Evolutionary conservation across 345 rosid genomes (phyloP), one percentile per base, ranked within the genome.

Genomic region (Microthlaspi erraticum): DNA sequence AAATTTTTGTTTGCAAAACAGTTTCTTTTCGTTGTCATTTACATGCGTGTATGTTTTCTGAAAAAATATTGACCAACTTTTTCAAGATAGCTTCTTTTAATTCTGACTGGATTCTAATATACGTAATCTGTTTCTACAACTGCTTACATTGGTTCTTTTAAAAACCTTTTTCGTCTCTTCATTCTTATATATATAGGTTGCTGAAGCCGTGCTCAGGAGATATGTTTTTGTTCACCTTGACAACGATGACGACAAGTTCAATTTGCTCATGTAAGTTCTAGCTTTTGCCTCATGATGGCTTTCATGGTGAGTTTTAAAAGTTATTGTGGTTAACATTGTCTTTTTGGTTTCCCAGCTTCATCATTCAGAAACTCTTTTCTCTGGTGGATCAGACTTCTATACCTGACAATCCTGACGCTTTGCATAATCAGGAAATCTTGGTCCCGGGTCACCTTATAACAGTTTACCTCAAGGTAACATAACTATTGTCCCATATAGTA

Each of bases 361-460:
- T 88, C 83, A 81, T 88, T 83, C 99, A 94, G 86, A 94, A 94
- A 78, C 99, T 94, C 59, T 94, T 83, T 83, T 94, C 97, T 46
- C 84, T 94, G 77, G 78, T 89, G 13, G 99, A 94, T 83, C 95
- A 85, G 82, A 94, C 96, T 63, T 94, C 99, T 56, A 75, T 77
- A 31, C 79, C 85, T 3, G 99, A 94, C 78, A 94, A 91, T 77
- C 90, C 95, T 0, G 99, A 94, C 79, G 78, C 93, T 72, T 75
- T 94, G 93, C 97, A 94, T 77, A 91, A 94, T 81, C 99, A 94
- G 70, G 99, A 94, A 81, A 76, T 94, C 58, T 81, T 94, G 75
- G 96, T 94, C 60, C 93, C 97, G 43, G 99, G 97, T 67, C 99
- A 91, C 81, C 83, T 94, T 50, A 82, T 89, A 71, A 88, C 96